Base-by-base conservation (phyloP, 345 rosid genomes). In the Aegle marmelos region DNA sequence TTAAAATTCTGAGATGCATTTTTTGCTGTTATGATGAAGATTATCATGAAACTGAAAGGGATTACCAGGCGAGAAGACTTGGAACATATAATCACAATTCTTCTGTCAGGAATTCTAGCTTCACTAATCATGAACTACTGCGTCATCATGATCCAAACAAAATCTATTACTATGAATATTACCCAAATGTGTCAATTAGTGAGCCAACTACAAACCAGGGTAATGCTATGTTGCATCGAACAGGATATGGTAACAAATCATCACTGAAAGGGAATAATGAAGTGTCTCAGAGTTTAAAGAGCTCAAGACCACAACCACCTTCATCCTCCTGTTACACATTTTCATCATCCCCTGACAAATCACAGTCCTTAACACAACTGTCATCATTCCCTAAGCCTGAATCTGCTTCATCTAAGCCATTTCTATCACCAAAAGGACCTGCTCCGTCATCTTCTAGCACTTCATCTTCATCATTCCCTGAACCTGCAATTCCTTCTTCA, bases 1-100 rank as follows among this genome's bases (percentile, higher is more conserved):
- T 83, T 70, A 68, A 78, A 64, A 74, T 80, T 68, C 72, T 83
- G 71, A 33, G 73, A 71, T 74, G 77, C 60, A 14, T 80, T 57
- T 70, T 80, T 64, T 80, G 83, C 68, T 80, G 83, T 41, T 48
- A 68, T 27, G 79, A 80, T 19, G 81, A 83, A 10, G 5, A 9
- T 39, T 27, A 25, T 28, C 9, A 58, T 17, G 36, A 21, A 4
- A 11, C 27, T 19, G 34, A 61, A 19, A n/a, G 30, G 21, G 68
- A 60, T 28, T 41, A 2, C 0, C 11, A 2, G n/a, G 45, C n/a
- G 53, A 67, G 70, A 37, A 2, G 39, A 25, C 34, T 36, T 16
- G 28, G 10, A 13, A 54, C 63, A 5, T n/a, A 31, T 22, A 54
- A 25, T 30, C 14, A n/a, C 25, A 37, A 22, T 6, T 14, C 39